Evolutionary conservation across 2,329 filamentous ascomycete species (phyloP), one percentile per base, ranked within the genome.

Genomic region (Botrytis porri): DNA sequence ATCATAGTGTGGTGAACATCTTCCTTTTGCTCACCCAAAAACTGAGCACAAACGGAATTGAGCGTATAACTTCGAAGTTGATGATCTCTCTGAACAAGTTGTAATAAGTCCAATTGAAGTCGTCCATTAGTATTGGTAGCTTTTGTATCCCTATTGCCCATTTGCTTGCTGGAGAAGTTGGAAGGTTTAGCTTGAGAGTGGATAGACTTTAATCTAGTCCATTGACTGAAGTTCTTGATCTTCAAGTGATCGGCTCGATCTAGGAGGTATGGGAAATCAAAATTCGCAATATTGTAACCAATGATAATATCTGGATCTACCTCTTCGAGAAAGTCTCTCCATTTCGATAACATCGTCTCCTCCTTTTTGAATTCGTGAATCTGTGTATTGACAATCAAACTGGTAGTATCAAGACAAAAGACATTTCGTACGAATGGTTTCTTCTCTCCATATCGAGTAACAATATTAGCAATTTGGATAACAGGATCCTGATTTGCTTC

Each of bases 1-100:
- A 99, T 99, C 94, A 99, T 99, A 4, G 95, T 98, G 83, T 99
- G 91, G 80, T 99, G 96, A 4, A 99, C 96, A 82, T 99, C 96
- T 83, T 99, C 96, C 81, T 99, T 99, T 81, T 99, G 96, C 81
- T 99, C 96, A 64, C 94, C 94, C 37, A 99, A 82, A 80, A 99
- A 99, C 76, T 99, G 93, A 7, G 96, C 93, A 77, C 91, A 97
- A 9, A 99, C 96, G 1, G 96, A 97, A 82, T 99, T 99, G 41
- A 99, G 87, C 0, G 96, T 99, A 81, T 99, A 99, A 83, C 95
- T 98, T 85, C 96, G 89, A 48, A 99, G 86, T 29, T 99, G 96
- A 78, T 99, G 91, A 79, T 99, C 97, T 78, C 97, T 88, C 82
- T 99, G 96, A 69, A 99, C 90, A 45, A 99, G 84, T 81, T 99